Evolutionary conservation across 352 stramenopile species (phyloP).

Genomic region (Pythium myriotylum): DNA sequence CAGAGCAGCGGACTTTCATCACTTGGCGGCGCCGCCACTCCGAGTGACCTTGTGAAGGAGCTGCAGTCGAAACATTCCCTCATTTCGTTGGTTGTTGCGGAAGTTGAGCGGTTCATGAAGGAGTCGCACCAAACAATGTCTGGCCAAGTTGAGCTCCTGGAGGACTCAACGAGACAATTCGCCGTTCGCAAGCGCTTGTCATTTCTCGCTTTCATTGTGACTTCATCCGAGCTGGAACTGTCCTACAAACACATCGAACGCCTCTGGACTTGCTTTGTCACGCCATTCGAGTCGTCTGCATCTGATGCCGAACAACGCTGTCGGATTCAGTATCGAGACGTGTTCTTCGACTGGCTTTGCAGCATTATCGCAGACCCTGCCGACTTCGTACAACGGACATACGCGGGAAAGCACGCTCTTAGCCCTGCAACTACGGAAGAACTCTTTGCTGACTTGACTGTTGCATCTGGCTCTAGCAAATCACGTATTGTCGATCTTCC

Average conservation of each 20-base stretch:
- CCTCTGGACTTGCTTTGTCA: slow-evolving; percentile 65
- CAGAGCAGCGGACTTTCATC: slow-evolving; percentile 13
- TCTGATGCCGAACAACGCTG: background rate
- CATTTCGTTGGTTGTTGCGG: slow-evolving; percentile 56
- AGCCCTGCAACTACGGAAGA: slow-evolving; percentile 27
- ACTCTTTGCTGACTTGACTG: slow-evolving; percentile 27
- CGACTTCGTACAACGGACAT: slow-evolving; percentile 73
- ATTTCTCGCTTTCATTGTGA: slow-evolving; percentile 81
- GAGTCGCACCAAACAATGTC: background rate
- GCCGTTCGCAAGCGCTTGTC: slow-evolving; percentile 48
- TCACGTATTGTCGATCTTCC: slow-evolving; percentile 19
- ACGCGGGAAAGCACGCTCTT: slow-evolving; percentile 63
- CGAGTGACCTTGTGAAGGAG: slow-evolving; percentile 66
- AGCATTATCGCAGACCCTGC: slow-evolving; percentile 65
- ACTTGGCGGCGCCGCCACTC: slow-evolving; percentile 24
- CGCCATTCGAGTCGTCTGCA: background rate
- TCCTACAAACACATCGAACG: slow-evolving; percentile 59
- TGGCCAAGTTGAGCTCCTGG: background rate
- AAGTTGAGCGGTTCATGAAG: slow-evolving; percentile 39
- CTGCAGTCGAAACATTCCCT: slow-evolving; percentile 67
- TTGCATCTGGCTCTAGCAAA: background rate
- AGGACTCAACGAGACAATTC: background rate
- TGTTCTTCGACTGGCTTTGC: slow-evolving; percentile 81
- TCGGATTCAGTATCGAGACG: slow-evolving; percentile 21
- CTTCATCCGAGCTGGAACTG: slow-evolving; percentile 68